Conservation (phyloP, 2,329 filamentous ascomycete species). For the Grosmannia huntii region DNA sequence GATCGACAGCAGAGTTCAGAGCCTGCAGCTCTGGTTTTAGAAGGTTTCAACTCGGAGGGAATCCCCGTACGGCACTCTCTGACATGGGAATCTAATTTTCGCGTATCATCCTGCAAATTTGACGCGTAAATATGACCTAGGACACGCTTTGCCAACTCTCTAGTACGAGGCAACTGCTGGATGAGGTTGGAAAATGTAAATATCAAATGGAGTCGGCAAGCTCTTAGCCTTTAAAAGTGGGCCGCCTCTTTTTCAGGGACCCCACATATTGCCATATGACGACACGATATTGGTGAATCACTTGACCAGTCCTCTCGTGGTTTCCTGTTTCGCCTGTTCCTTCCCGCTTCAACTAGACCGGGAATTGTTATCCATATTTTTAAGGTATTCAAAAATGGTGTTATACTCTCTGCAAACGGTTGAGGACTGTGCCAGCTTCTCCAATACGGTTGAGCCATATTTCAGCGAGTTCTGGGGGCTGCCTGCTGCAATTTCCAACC, state of each 20-base stretch:
- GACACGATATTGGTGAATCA: background rate
- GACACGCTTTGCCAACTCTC: background rate
- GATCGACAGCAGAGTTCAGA: background rate
- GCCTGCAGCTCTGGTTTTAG: background rate
- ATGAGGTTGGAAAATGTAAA: background rate
- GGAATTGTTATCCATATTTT: background rate
- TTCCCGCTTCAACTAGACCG: too few relatives aligned
- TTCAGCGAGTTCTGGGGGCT: conserved; percentile 57
- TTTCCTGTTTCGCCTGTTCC: background rate
- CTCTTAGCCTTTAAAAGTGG: background rate
- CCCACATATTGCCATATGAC: background rate
- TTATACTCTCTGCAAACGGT: conserved; percentile 60
- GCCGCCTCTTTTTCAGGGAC: background rate
- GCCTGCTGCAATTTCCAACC: conserved; percentile 49
- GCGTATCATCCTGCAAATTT: background rate
- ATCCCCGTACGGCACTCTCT: background rate
- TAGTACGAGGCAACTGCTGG: background rate
- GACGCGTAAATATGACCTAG: conserved; percentile 3
- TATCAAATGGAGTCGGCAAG: background rate
- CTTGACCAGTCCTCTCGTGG: background rate
- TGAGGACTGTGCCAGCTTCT: conserved; percentile 64
- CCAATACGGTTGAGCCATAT: conserved; percentile 63
- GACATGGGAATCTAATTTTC: background rate
- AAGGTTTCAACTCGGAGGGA: background rate
- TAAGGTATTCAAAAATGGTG: conserved; percentile 38